Conservation (phyloP, 352 stramenopile genomes). For the Phytophthora ohioensis region DNA sequence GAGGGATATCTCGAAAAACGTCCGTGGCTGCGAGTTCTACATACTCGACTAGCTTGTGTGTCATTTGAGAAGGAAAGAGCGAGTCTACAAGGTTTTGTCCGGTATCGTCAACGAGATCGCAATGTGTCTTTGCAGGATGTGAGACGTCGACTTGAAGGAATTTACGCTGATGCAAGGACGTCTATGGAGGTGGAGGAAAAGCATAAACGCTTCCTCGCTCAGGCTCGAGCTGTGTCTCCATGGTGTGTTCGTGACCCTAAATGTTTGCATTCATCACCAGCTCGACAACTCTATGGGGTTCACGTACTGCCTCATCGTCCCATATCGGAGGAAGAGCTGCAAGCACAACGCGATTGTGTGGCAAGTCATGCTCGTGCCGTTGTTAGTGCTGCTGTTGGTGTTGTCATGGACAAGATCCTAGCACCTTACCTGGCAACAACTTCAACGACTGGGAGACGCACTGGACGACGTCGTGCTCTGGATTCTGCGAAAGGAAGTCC, state of each 20-base stretch:
- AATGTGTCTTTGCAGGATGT: slow-evolving; percentile 47
- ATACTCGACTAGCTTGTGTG: slow-evolving; percentile 63
- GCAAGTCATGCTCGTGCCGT: slow-evolving; percentile 37
- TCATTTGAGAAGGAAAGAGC: slow-evolving; percentile 65
- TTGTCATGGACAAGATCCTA: slow-evolving; percentile 52
- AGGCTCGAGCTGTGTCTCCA: slow-evolving; percentile 54
- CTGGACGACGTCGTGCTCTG: slow-evolving; percentile 1
- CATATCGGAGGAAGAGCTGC: slow-evolving; percentile 55
- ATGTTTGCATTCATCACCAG: slow-evolving; percentile 50
- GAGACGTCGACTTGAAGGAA: slow-evolving; percentile 29
- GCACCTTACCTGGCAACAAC: slow-evolving; percentile 17
- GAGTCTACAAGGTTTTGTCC: slow-evolving; percentile 58
- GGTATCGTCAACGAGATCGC: slow-evolving; percentile 57
- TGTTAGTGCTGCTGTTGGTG: slow-evolving; percentile 42
- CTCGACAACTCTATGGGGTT: slow-evolving; percentile 57
- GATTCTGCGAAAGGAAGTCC: slow-evolving; percentile 13
- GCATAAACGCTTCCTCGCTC: slow-evolving; percentile 50
- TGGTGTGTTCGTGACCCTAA: slow-evolving; percentile 72
- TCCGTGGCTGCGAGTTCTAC: slow-evolving; percentile 60
- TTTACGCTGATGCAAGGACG: slow-evolving; percentile 46
- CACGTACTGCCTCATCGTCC: slow-evolving; percentile 55
- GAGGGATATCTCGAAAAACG: slow-evolving; percentile 60
- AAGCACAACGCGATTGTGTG: slow-evolving; percentile 40
- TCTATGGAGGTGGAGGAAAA: slow-evolving; percentile 49
- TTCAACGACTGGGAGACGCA: slow-evolving; percentile 20